These are phyloP conservation scores for Monilinia vaccinii-corymbosi DNA, from an alignment of 2,329 filamentous ascomycete species.

Conservation along the genomic window DNA sequence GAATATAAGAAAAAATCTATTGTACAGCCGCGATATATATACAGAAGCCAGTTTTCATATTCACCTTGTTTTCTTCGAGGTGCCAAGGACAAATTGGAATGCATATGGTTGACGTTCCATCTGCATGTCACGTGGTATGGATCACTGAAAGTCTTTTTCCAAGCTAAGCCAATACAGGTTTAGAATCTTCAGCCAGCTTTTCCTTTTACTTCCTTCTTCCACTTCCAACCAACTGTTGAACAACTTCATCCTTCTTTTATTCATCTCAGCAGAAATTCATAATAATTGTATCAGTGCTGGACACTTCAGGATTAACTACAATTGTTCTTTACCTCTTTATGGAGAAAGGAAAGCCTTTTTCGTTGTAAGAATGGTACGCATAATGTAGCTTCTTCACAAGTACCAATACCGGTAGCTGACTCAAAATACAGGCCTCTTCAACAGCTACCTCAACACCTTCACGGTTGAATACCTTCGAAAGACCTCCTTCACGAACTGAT, in stretches of 20 bases:
- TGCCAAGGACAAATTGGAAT: neutral
- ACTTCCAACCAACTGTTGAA: neutral
- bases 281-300: conserved; percentile 23
- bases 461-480: conserved; percentile 15
- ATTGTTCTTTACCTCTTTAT: conserved; percentile 12
- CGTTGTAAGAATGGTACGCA: conserved; percentile 26
- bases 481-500: conserved; percentile 24
- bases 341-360: conserved; percentile 16
- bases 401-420: neutral
- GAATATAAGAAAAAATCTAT: neutral
- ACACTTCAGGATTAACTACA: conserved; percentile 19
- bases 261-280: neutral
- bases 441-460: conserved; percentile 53
- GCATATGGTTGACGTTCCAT: neutral
- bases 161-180: neutral
- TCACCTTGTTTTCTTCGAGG: no score
- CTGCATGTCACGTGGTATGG: neutral
- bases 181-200: neutral
- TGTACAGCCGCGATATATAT: neutral
- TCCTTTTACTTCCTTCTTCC: neutral
- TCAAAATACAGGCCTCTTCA: conserved; percentile 25
- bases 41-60: neutral
- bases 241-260: neutral
- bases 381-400: neutral
- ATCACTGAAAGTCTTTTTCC: neutral